phyloP scores from a whole-genome alignment of 495 filamentous ascomycete species.

The Neurospora sp. region DNA sequence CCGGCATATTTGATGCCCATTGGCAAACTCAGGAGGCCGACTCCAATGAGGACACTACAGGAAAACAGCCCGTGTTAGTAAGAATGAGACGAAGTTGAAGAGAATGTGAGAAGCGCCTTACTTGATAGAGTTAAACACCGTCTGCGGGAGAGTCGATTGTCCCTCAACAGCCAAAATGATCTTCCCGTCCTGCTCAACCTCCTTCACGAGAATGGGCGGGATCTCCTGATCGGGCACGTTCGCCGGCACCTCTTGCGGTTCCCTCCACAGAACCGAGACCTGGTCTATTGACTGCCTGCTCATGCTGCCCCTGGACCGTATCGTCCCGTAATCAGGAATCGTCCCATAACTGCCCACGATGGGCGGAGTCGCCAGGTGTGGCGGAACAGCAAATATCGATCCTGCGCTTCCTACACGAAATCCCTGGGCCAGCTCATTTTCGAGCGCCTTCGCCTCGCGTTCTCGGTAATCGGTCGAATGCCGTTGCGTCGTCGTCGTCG shows the following conservation, averaged over 20 bases:
- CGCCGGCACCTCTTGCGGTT: constrained; percentile 49
- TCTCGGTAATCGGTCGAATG: constrained; percentile 24
- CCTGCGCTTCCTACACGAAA: constrained; percentile 26
- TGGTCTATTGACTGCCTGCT: constrained; percentile 60
- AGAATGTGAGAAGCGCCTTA: constrained; percentile 2
- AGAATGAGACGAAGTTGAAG: too few species aligned
- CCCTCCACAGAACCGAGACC: constrained; percentile 59
- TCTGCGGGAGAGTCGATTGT: constrained; percentile 89
- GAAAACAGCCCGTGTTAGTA: constrained; percentile 9
- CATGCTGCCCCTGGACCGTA: constrained; percentile 46
- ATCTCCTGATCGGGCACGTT: constrained; percentile 51
- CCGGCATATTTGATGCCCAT: constrained; percentile 84
- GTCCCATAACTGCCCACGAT: constrained; percentile 60
- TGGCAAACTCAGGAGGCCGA: constrained; percentile 81
- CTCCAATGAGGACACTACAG: constrained; percentile 66
- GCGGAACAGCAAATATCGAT: constrained; percentile 51
- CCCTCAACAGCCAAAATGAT: constrained; percentile 74
- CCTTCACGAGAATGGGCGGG: constrained; percentile 73
- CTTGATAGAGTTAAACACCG: constrained; percentile 94
- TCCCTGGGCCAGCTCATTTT: constrained; percentile 22
- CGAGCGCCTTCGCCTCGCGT: constrained; percentile 32
- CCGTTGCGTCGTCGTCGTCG: neutral
- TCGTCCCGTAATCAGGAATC: constrained; percentile 57
- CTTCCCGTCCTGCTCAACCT: constrained; percentile 81
- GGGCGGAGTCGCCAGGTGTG: constrained; percentile 53